Conservation (phyloP, 371 early-diverging fungal species). For the Gilbertella persicaria region DNA sequence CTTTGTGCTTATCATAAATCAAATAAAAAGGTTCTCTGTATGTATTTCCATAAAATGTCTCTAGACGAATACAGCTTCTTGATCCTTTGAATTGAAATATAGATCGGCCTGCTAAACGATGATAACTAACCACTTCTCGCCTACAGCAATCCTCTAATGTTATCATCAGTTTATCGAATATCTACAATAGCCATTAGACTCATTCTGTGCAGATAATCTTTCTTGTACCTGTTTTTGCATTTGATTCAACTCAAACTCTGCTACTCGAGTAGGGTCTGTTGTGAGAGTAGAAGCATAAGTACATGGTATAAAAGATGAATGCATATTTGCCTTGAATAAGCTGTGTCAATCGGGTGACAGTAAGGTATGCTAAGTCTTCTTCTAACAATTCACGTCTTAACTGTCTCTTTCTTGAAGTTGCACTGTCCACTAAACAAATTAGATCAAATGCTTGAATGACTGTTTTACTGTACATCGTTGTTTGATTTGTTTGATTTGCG, state of each 20-base stretch:
- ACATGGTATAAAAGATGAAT: neutral
- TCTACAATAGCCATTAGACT: conserved; percentile 7
- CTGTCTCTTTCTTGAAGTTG: conserved; percentile 24
- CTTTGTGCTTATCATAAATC: conserved; percentile 13
- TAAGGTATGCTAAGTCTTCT: conserved; percentile 33
- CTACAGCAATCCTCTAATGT: conserved; percentile 26
- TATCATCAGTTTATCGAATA: conserved; percentile 31
- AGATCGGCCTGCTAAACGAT: conserved; percentile 36
- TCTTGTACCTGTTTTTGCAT: conserved; percentile 30
- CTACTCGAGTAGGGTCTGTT: conserved; percentile 33
- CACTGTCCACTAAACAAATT: conserved; percentile 17
- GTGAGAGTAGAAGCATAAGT: neutral
- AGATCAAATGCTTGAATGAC: neutral
- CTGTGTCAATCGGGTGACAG: conserved; percentile 23
- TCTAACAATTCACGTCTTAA: conserved; percentile 31
- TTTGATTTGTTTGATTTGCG: conserved; percentile 9
- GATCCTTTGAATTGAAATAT: conserved; percentile 29
- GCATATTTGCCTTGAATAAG: conserved; percentile 17
- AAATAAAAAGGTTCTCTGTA: conserved; percentile 44
- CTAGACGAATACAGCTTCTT: conserved; percentile 36
- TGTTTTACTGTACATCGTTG: conserved; percentile 6
- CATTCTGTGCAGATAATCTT: neutral
- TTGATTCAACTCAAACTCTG: conserved; percentile 22
- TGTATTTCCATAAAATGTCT: conserved; percentile 41
- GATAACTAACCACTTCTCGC: conserved; percentile 38